Evolutionary conservation across 768 basidiomycete species (phyloP).

Genomic region (Lactarius sp.): DNA sequence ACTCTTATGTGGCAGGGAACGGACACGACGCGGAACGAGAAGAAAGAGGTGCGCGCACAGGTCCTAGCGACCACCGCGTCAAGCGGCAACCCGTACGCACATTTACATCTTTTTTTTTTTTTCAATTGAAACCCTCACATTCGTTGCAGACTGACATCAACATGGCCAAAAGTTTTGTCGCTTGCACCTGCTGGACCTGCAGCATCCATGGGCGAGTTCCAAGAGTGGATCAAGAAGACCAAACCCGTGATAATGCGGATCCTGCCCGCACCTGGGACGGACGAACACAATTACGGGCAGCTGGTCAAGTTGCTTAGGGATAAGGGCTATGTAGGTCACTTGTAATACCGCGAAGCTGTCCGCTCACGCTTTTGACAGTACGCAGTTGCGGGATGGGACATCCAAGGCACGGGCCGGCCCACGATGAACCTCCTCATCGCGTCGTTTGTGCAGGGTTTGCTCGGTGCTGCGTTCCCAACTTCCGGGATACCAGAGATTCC

Average conservation of each 20-base stretch:
- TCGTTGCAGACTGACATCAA: slow-evolving; percentile 3
- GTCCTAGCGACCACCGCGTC: slow-evolving; percentile 12
- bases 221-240: slow-evolving; percentile 22
- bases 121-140: background rate
- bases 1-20: slow-evolving; percentile 22
- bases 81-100: slow-evolving; percentile 18
- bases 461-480: slow-evolving; percentile 21
- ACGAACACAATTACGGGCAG: slow-evolving; percentile 14
- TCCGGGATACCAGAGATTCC: slow-evolving; percentile 23
- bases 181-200: slow-evolving; percentile 15
- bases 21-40: slow-evolving; percentile 19
- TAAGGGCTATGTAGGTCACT: slow-evolving; percentile 12
- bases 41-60: slow-evolving; percentile 24
- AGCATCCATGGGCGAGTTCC: slow-evolving; percentile 18
- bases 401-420: slow-evolving; percentile 12
- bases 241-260: slow-evolving; percentile 16
- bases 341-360: background rate
- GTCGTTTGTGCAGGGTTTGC: slow-evolving; percentile 17
- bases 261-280: slow-evolving; percentile 8
- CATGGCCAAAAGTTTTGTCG: slow-evolving; percentile 21
- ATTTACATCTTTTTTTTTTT: background rate
- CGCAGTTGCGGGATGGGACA: slow-evolving; percentile 23
- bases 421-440: slow-evolving; percentile 22
- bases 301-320: slow-evolving; percentile 21
- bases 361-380: slow-evolving; percentile 17